Evolutionary conservation across 2,329 filamentous ascomycete genomes (phyloP), one percentile per base, ranked within the genome.

Genomic region (Stachybotrys elegans): DNA sequence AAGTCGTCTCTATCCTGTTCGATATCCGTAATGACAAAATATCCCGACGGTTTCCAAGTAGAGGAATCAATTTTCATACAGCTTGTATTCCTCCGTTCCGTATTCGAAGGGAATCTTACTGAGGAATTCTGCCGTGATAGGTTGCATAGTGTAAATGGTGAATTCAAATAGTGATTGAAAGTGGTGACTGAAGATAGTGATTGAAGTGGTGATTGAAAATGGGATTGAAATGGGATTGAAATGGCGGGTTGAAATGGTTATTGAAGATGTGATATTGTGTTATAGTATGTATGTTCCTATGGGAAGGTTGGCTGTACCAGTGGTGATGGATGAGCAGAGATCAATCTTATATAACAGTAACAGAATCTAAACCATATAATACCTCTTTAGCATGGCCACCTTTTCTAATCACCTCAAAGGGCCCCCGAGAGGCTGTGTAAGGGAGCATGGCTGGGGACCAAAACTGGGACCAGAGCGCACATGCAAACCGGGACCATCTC

Each of bases 1-100:
- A 35, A 19, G 32, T 35, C 32, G 32, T 35, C 32, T 35, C 32
- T 35, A 19, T 35, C 32, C 32, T 35, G 32, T 19, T 35, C 32
- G 32, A 35, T 35, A 35, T 35, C 32, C 17, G 32, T 19, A 35
- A 35, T 35, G 32, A 35, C 32, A 35, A 35, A 19, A 35, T 35
- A 19, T 35, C 17, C 32, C 16, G 32, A 35, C 12, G 32, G 32
- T 35, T 35, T 35, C 32, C 32, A 35, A 35, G 32, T 35, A 19
- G 7, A 19, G 32, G 32, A 35, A 35, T 35, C 12, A 35, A 16
- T 35, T 35, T 35, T 35, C 17, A 35, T 35, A 35, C 32, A 35
- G 32, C 32, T 35, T 19, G 16, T 35, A 35, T 35, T 35, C 32
- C 32, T 35, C 17, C 16, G 32, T 35, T 35, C 32, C 32, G 32